Conservation (phyloP, 2,329 filamentous ascomycete genomes). For the Ramularia endophylla region DNA sequence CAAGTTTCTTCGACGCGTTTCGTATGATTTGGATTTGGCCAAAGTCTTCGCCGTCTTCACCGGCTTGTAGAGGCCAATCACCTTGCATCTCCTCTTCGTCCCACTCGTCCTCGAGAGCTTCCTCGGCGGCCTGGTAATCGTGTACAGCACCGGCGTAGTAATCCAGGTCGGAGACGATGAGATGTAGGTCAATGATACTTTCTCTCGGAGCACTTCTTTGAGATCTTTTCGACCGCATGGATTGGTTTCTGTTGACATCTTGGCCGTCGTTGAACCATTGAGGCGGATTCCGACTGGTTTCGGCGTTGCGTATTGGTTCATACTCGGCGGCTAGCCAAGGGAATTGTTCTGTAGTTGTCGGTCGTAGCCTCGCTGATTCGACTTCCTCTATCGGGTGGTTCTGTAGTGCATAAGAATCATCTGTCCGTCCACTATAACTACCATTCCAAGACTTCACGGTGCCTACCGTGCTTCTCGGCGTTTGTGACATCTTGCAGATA, state of each 20-base stretch:
- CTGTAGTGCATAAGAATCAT: constrained; percentile 21
- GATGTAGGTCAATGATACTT: constrained; percentile 30
- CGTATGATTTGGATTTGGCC: constrained; percentile 29
- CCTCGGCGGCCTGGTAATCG: constrained; percentile 30
- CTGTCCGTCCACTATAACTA: constrained; percentile 24
- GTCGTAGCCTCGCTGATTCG: constrained; percentile 25
- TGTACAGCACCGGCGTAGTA: constrained; percentile 34
- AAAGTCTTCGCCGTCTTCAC: constrained; percentile 22
- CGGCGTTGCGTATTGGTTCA: constrained; percentile 23
- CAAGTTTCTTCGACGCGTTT: constrained; percentile 15
- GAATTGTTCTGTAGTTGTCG: constrained; percentile 25
- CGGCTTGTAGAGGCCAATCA: constrained; percentile 18
- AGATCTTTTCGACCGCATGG: constrained; percentile 19
- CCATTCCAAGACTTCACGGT: constrained; percentile 31
- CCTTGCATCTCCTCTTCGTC: constrained; percentile 23
- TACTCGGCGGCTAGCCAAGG: constrained; percentile 29
- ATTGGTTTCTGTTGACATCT: constrained; percentile 17
- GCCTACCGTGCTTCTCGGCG: constrained; percentile 26
- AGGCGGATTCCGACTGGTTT: constrained; percentile 19
- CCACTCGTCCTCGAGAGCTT: constrained; percentile 23
- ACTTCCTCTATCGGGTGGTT: constrained; percentile 25
- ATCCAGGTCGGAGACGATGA: constrained; percentile 32
- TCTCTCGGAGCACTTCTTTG: constrained; percentile 25
- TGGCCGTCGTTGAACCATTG: constrained; percentile 30
- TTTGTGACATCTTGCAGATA: constrained; percentile 24